Base-by-base conservation (phyloP, 1,139 yeast species). In the Hansenula lynferdii region DNA sequence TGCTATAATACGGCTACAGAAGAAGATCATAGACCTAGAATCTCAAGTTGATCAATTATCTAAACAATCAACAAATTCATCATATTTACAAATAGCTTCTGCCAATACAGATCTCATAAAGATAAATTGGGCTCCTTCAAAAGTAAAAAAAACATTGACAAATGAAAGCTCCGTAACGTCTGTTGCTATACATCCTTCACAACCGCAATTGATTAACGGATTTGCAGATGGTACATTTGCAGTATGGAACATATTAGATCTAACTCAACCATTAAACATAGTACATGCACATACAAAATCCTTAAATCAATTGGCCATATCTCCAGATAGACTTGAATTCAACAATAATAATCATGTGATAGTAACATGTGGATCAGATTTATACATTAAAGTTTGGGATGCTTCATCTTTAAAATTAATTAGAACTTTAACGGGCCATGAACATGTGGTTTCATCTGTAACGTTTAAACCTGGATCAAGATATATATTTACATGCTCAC, bases 401-500 rank as follows among this genome's bases (percentile, higher is more conserved):
- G 40, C 56, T 28, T 44, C 67, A 17, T 63, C 67, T 6, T 75
- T 75, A 50, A 69, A 70, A 34, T 80, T 82, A 36, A 59, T 79
- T 3, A 69, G 87, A 34, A 80, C 89, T 0, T 63, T 90, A 17
- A 65, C 80, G 1, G 97, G 97, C n/a, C 97, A 90, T 60, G 95
- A 89, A 45, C 96, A 89, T 58, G 80, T 94, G 3, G 79, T 90
- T 0, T 84, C 95, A 0, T 67, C 79, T 2, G 65, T 86, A 11
- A 64, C 67, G 20, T 83, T 85, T 57, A 65, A 72, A 57, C 29
- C 69, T 72, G 3, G 57, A 58, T 15, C 66, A 62, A 28, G 27
- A 31, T 31, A 31, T 23, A 58, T 87, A 19, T 76, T 84, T 36
- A 79, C 90, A 4, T 86, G 81, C 16, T 85, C 96, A 3, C 69